phyloP scores from a whole-genome alignment of 768 basidiomycete genomes.

The Mycena amicta region DNA sequence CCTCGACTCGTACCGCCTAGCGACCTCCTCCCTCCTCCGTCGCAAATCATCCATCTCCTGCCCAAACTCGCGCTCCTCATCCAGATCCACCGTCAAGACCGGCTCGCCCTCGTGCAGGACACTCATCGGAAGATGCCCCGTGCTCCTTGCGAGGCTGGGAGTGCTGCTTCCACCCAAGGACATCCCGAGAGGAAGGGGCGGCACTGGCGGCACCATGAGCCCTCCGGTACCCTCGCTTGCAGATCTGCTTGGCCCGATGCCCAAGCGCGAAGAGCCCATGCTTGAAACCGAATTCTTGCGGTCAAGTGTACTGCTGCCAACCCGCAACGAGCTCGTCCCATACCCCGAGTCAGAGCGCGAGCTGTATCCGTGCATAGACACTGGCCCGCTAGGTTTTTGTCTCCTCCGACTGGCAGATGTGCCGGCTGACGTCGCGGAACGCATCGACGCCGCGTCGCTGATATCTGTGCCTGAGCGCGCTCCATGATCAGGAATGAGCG shows the following conservation, averaged over 20 bases:
- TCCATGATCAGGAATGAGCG: constrained; percentile 34
- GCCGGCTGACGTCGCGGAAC: constrained; percentile 52
- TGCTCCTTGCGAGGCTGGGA: constrained; percentile 53
- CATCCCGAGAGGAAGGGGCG: constrained; percentile 22
- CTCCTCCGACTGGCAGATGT: constrained; percentile 47
- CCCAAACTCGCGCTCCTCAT: constrained; percentile 43
- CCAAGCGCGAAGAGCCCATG: constrained; percentile 38
- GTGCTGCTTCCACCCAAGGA: constrained; percentile 18
- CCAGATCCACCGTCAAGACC: constrained; percentile 31
- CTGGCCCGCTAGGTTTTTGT: constrained; percentile 33
- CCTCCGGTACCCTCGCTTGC: constrained; percentile 38
- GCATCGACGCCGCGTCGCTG: constrained; percentile 54
- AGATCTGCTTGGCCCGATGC: constrained; percentile 32
- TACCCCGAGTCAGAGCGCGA: constrained; percentile 9
- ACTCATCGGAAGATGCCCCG: constrained; percentile 51
- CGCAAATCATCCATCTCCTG: constrained; percentile 72
- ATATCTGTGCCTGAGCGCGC: constrained; percentile 29
- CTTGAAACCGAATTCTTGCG: constrained; percentile 68
- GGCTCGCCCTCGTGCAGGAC: constrained; percentile 54
- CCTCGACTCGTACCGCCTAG: constrained; percentile 70
- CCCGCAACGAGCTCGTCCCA: constrained; percentile 26
- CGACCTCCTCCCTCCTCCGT: constrained; percentile 69
- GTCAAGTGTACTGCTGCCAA: constrained; percentile 35
- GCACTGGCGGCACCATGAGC: constrained; percentile 27
- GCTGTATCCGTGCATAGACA: constrained; percentile 8